phyloP scores from a whole-genome alignment of 2,329 filamentous ascomycete genomes.

The Lizonia empirigonia region DNA sequence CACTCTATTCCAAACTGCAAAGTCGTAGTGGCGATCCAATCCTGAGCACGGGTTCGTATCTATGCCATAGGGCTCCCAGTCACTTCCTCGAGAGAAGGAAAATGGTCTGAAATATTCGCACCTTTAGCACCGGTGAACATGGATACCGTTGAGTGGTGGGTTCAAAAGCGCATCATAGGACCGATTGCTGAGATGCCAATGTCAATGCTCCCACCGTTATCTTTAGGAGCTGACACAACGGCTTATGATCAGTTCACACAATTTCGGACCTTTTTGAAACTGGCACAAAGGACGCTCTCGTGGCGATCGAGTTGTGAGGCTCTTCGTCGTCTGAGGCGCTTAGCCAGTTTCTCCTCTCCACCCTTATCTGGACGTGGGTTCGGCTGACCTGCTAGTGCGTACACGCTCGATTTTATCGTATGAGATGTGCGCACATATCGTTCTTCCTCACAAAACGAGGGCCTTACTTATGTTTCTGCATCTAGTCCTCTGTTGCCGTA shows the following conservation, averaged over 20 bases:
- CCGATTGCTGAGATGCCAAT: not conserved
- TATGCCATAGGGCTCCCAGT: not conserved
- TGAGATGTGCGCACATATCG: not conserved
- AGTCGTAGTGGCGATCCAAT: not conserved
- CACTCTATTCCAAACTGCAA: not conserved
- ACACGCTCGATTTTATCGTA: not conserved
- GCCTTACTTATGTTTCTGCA: too few species aligned
- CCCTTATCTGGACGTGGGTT: not conserved
- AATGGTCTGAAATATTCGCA: not conserved
- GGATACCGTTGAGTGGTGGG: not conserved
- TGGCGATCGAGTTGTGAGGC: not conserved
- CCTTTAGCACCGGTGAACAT: not conserved
- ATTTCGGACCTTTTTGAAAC: not conserved
- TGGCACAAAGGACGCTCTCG: not conserved
- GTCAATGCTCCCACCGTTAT: not conserved
- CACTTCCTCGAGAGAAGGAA: not conserved
- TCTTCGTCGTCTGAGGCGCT: not conserved
- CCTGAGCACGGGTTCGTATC: not conserved
- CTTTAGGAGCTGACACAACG: not conserved
- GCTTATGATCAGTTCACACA: not conserved
- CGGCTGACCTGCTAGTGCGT: not conserved
- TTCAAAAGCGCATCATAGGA: not conserved
- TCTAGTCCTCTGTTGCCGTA: too few species aligned
- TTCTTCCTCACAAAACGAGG: too few species aligned
- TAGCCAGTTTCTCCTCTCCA: not conserved